A percentile compares a stretch with the other conserved stretches of the same genome.
Evolutionary conservation across 192 early-diverging fungal species (phyloP).

Genomic region (Paraglomus brasilianum): DNA sequence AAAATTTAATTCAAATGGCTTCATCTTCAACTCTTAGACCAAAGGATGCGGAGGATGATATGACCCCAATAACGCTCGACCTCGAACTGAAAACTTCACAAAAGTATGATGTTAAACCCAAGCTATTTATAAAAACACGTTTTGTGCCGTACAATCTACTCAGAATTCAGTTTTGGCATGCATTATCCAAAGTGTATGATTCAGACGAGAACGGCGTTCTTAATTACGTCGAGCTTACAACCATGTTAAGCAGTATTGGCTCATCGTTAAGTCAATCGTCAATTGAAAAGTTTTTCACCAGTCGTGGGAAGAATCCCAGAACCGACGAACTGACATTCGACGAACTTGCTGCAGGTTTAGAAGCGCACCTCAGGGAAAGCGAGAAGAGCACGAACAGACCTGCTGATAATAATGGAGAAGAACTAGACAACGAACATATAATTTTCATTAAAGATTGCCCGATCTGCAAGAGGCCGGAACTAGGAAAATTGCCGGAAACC

Average conservation of each 20-base stretch:
- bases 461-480: conserved; percentile 62
- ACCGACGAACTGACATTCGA: conserved; percentile 64
- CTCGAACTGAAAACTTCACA: conserved; percentile 37
- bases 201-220: conserved; percentile 59
- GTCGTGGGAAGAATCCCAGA: conserved; percentile 45
- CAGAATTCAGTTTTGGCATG: conserved; percentile 69
- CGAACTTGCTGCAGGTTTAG: conserved; percentile 60
- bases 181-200: conserved; percentile 61
- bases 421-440: conserved; percentile 53
- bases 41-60: conserved; percentile 36
- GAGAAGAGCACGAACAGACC: conserved; percentile 20
- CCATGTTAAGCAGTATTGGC: conserved; percentile 71
- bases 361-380: conserved; percentile 41
- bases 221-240: conserved; percentile 58
- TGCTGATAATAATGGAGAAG: conserved; percentile 37
- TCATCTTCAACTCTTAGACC: neutral
- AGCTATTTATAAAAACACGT: conserved; percentile 53
- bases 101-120: conserved; percentile 45
- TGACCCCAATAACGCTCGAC: conserved; percentile 43
- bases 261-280: conserved; percentile 65
- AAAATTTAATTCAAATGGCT: conserved; percentile 49
- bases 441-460: conserved; percentile 68
- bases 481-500: conserved; percentile 52
- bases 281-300: conserved; percentile 56
- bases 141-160: conserved; percentile 68